These are phyloP conservation scores for Phlyctochytrium bullatum DNA, from an alignment of 192 early-diverging fungal species.

Conservation along the genomic window DNA sequence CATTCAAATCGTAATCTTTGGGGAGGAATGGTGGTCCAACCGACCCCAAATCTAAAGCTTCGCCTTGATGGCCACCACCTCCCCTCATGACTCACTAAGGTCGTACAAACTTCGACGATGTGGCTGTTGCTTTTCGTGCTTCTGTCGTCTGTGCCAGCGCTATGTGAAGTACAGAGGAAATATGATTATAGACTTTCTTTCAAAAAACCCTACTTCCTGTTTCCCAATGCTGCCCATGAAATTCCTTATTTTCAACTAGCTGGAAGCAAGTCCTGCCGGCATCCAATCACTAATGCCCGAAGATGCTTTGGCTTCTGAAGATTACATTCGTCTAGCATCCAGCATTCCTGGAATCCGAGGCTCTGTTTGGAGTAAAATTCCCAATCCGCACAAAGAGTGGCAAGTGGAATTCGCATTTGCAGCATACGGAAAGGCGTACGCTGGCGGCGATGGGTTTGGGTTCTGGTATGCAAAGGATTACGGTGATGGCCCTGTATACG, in stretches of 20 bases:
- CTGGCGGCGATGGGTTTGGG: conserved; percentile 74
- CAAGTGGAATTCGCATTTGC: conserved; percentile 63
- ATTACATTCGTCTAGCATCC: conserved; percentile 52
- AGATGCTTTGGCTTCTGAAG: conserved; percentile 29
- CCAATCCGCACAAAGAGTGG: conserved; percentile 72
- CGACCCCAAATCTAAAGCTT: background rate
- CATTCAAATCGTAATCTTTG: background rate
- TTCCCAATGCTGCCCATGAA: conserved; percentile 1
- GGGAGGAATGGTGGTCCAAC: background rate
- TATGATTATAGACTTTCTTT: conserved; percentile 38
- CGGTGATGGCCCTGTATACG: conserved; percentile 51
- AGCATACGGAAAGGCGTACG: conserved; percentile 53
- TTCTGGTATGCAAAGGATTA: conserved; percentile 78
- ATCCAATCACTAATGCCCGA: background rate
- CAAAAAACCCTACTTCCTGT: conserved; percentile 40
- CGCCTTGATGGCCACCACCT: too few relatives aligned
- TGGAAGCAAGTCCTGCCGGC: conserved; percentile 10
- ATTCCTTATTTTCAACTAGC: conserved; percentile 27
- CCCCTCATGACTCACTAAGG: too few relatives aligned
- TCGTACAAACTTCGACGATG: too few relatives aligned
- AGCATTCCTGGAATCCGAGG: conserved; percentile 57
- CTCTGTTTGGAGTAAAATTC: conserved; percentile 55
- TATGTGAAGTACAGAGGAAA: too few relatives aligned
- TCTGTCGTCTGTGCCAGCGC: too few relatives aligned
- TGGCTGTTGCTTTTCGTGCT: too few relatives aligned